A percentile compares a stretch with the other conserved stretches of the same genome.
Evolutionary conservation across 1,139 yeast genomes (phyloP).

Genomic region (Candida anutae): DNA sequence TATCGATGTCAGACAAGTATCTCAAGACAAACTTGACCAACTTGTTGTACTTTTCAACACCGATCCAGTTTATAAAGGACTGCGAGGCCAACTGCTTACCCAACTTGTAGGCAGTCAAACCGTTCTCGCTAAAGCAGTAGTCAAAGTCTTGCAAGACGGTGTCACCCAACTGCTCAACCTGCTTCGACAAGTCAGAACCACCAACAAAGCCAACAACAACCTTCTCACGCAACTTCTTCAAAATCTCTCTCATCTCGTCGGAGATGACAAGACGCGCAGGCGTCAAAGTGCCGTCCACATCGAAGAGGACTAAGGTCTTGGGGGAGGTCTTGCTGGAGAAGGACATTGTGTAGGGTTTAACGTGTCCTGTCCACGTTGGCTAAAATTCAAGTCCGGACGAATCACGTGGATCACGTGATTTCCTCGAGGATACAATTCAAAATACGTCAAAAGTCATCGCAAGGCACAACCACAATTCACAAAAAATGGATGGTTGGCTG

Average conservation of each 20-base stretch:
- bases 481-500: too few species aligned
- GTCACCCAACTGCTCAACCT: slow-evolving; percentile 89
- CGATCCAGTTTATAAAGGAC: slow-evolving; percentile 91
- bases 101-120: slow-evolving; percentile 90
- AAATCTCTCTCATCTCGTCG: slow-evolving; percentile 68
- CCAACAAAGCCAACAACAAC: slow-evolving; percentile 97
- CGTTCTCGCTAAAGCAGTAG: slow-evolving; percentile 95
- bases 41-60: slow-evolving; percentile 89
- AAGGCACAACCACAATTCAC: too few species aligned
- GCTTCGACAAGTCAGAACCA: slow-evolving; percentile 92
- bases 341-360: too few species aligned
- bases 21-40: slow-evolving; percentile 77
- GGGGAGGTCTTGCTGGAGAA: slow-evolving; percentile 48
- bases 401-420: too few species aligned
- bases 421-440: too few species aligned
- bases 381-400: too few species aligned
- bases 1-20: slow-evolving; percentile 77
- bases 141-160: slow-evolving; percentile 76
- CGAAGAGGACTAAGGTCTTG: slow-evolving; percentile 73
- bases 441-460: too few species aligned
- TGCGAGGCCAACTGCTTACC: slow-evolving; percentile 87
- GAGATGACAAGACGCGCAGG: slow-evolving; percentile 88
- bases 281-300: slow-evolving; percentile 96
- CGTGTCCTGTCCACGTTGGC: too few species aligned
- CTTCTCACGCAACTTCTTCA: slow-evolving; percentile 74